phyloP scores from a whole-genome alignment of 768 basidiomycete species.

The Hirschioporus abietinus region DNA sequence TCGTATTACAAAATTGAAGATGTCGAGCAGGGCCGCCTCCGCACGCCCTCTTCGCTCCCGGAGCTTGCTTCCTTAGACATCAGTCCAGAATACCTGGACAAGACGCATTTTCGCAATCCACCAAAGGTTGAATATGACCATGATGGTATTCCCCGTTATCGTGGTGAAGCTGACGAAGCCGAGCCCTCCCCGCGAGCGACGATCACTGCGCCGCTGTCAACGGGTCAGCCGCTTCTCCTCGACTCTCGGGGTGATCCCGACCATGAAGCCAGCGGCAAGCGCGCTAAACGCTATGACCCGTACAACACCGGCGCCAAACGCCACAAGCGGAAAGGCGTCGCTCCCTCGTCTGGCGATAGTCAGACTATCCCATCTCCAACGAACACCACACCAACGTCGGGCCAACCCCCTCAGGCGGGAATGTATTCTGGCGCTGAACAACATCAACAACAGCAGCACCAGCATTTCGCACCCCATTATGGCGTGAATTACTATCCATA shows the following conservation, averaged over 20 bases:
- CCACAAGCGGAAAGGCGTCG: constrained; percentile 28
- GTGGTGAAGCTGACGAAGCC: constrained; percentile 73
- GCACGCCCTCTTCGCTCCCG: constrained; percentile 81
- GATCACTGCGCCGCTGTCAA: constrained; percentile 37
- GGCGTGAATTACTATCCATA: neutral
- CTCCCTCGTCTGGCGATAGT: neutral
- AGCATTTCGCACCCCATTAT: neutral
- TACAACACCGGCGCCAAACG: constrained; percentile 33
- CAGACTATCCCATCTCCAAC: neutral
- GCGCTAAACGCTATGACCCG: constrained; percentile 38
- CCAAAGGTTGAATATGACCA: constrained; percentile 82
- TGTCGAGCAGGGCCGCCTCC: constrained; percentile 81
- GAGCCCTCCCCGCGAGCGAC: constrained; percentile 29
- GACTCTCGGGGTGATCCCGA: constrained; percentile 38
- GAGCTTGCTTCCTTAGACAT: constrained; percentile 86
- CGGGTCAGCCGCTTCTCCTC: constrained; percentile 44
- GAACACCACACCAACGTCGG: neutral
- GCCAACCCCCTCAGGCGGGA: neutral
- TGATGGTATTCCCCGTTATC: constrained; percentile 78
- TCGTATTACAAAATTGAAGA: constrained; percentile 94
- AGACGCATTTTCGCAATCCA: constrained; percentile 86
- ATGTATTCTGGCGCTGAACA: neutral
- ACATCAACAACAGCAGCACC: neutral
- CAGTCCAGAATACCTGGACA: constrained; percentile 81
- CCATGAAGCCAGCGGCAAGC: constrained; percentile 23